These are phyloP conservation scores for Zygoascus meyerae DNA, from an alignment of 1,139 yeast species.

Conservation along the genomic window DNA sequence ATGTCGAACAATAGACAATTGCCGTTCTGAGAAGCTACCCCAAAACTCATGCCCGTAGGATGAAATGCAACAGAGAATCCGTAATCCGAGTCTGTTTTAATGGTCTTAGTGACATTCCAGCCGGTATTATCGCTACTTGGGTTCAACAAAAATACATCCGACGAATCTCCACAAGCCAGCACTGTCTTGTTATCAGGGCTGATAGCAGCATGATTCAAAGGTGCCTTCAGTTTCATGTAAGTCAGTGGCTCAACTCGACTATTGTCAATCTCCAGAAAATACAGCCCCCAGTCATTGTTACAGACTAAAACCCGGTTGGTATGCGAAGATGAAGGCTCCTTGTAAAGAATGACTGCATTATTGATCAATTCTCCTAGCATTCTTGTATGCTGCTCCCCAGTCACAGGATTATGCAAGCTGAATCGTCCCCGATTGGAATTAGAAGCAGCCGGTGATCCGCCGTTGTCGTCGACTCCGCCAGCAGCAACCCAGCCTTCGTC, in stretches of 20 bases:
- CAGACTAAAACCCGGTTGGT: constrained; percentile 53
- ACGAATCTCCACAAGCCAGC: constrained; percentile 56
- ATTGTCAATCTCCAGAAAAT: constrained; percentile 53
- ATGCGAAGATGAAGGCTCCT: constrained; percentile 35
- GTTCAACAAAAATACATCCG: constrained; percentile 46
- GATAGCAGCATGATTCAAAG: constrained; percentile 55
- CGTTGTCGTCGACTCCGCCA: constrained; percentile 55
- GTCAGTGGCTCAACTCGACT: constrained; percentile 40
- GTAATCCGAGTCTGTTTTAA: constrained; percentile 60
- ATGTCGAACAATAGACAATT: constrained; percentile 69
- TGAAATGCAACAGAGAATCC: constrained; percentile 84
- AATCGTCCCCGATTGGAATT: constrained; percentile 46
- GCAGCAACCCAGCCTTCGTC: constrained; percentile 52
- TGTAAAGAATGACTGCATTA: constrained; percentile 63
- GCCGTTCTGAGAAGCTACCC: constrained; percentile 84
- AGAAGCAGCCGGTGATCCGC: constrained; percentile 23
- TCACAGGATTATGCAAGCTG: constrained; percentile 48
- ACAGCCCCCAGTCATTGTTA: constrained; percentile 72
- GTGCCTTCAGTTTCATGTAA: constrained; percentile 41
- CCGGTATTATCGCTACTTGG: constrained; percentile 23
- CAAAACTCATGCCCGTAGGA: constrained; percentile 63
- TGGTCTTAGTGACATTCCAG: constrained; percentile 29
- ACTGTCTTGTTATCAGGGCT: constrained; percentile 53
- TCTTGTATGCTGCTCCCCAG: constrained; percentile 44
- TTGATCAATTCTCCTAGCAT: constrained; percentile 76